A percentile compares a stretch with the other conserved stretches of the same genome.
Conservation (phyloP, 495 filamentous ascomycete species). For the Aspergillus olivimuriae region DNA sequence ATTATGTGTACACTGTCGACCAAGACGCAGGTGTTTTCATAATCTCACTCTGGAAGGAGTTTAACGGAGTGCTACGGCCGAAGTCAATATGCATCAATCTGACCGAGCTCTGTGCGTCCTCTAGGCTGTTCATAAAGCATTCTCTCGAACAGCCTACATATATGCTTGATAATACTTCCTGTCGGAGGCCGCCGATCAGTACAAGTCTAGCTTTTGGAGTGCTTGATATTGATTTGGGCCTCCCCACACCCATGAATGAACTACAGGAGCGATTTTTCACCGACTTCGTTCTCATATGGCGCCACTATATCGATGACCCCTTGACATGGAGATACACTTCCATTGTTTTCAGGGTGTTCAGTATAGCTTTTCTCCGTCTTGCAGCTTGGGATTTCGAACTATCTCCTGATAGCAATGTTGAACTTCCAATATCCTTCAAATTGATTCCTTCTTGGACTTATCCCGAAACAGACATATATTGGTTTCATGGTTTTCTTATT, state of each 20-base stretch:
- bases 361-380: constrained; percentile 14
- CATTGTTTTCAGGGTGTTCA: constrained; percentile 5
- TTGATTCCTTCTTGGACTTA: constrained; percentile 8
- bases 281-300: constrained; percentile 13
- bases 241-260: constrained; percentile 14
- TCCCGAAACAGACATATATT: constrained; percentile 7
- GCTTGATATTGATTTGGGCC: constrained; percentile 6
- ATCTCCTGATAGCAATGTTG: constrained; percentile 2
- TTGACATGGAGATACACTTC: constrained; percentile 9
- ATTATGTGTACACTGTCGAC: constrained; percentile 14
- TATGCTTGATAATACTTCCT: background rate
- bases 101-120: background rate
- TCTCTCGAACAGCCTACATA: background rate
- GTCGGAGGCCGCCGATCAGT: background rate
- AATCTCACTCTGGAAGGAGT: constrained; percentile 3
- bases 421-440: constrained; percentile 10
- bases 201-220: background rate
- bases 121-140: background rate
- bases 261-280: constrained; percentile 14
- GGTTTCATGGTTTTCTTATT: constrained; percentile 12
- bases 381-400: constrained; percentile 17
- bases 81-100: constrained; percentile 1
- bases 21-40: constrained; percentile 10
- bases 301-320: constrained; percentile 12
- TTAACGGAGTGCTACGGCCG: constrained; percentile 1